Conservation (phyloP, 495 filamentous ascomycete species). For the Neurospora sp. region DNA sequence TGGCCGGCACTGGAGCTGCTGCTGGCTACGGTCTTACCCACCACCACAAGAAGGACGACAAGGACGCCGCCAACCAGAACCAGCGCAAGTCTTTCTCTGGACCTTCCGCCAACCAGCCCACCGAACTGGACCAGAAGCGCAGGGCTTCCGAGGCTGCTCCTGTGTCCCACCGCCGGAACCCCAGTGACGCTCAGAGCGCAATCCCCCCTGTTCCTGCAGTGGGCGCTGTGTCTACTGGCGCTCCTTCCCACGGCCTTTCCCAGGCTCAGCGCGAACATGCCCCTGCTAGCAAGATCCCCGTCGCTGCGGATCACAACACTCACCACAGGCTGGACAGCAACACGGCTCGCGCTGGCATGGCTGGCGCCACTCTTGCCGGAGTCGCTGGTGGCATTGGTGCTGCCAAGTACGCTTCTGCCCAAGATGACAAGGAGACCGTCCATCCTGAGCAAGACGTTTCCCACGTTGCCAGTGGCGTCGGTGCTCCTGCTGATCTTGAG, state of each 20-base stretch:
- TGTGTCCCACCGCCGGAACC: background rate
- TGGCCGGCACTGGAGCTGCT: conserved; percentile 16
- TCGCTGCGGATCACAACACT: background rate
- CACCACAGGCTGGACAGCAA: background rate
- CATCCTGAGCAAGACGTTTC: background rate
- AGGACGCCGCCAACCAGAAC: background rate
- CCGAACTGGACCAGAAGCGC: background rate
- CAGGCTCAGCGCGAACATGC: background rate
- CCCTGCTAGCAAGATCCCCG: background rate
- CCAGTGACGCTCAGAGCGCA: background rate
- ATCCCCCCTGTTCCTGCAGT: background rate
- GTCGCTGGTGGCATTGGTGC: background rate
- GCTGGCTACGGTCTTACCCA: conserved; percentile 7
- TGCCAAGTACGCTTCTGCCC: background rate
- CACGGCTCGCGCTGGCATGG: background rate
- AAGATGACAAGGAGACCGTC: background rate
- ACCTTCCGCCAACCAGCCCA: background rate
- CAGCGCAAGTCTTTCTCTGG: conserved; percentile 2
- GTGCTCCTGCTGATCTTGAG: background rate
- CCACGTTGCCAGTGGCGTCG: background rate
- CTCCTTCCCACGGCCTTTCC: background rate
- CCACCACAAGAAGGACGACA: conserved; percentile 11
- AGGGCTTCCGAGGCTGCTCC: background rate
- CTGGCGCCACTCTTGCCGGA: background rate
- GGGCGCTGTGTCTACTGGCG: background rate